A percentile compares a stretch with the other conserved stretches of the same genome.
These are phyloP conservation scores for Haematococcus lacustris DNA, from an alignment of 139 green algal genomes.

Conservation along the genomic window DNA sequence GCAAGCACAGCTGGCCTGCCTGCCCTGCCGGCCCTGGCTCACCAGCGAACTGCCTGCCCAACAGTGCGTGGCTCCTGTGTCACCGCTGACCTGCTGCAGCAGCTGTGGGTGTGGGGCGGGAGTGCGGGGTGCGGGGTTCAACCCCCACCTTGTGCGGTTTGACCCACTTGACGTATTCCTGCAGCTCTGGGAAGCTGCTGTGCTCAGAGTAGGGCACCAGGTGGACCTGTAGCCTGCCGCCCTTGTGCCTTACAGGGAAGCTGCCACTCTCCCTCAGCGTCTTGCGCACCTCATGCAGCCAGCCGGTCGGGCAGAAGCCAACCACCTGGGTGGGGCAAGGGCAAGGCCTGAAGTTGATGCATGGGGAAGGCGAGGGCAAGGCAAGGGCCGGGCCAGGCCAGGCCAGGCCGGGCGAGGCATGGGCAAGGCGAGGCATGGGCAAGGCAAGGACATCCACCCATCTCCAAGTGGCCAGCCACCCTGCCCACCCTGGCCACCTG, in stretches of 20 bases:
- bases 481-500: too few species aligned
- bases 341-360: too few species aligned
- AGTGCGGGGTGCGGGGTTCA: not conserved
- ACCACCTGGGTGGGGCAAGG: constrained; percentile 46
- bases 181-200: constrained; percentile 71
- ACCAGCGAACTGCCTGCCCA: not conserved
- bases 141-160: constrained; percentile 44
- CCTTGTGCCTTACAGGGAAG: constrained; percentile 43
- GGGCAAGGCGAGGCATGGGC: too few species aligned
- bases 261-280: not conserved
- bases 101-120: too few species aligned
- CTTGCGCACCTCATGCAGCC: constrained; percentile 68
- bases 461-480: too few species aligned
- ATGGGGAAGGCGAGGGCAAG: not conserved
- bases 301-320: constrained; percentile 87
- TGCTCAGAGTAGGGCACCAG: constrained; percentile 90
- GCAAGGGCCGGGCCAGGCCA: too few species aligned
- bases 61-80: too few species aligned
- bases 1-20: not conserved
- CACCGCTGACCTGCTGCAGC: too few species aligned
- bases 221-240: constrained; percentile 45
- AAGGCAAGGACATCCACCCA: too few species aligned
- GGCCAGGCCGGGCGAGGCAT: too few species aligned
- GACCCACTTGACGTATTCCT: constrained; percentile 59
- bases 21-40: not conserved